phyloP scores from a whole-genome alignment of 306 rosid genomes.

The Vigna radiata region DNA sequence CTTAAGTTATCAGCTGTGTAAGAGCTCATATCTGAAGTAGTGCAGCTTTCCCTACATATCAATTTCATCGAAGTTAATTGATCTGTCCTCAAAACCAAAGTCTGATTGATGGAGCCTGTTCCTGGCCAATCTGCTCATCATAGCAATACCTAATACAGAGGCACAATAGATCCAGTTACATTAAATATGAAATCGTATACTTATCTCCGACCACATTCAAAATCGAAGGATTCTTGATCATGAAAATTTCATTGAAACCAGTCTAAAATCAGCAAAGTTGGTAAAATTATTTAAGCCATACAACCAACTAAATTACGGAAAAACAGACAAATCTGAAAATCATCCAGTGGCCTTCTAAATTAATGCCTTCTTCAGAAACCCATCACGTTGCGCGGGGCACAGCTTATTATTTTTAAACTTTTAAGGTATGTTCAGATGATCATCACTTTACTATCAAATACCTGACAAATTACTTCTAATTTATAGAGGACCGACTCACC shows the following conservation, averaged over 20 bases:
- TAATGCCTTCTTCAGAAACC: slow-evolving; percentile 20
- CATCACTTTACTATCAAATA: too few species aligned
- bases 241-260: not conserved
- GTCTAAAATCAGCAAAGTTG: not conserved
- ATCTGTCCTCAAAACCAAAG: slow-evolving; percentile 56
- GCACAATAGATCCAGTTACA: slow-evolving; percentile 21
- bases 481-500: too few species aligned
- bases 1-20: not conserved
- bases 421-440: too few species aligned
- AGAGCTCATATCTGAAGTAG: slow-evolving; percentile 10
- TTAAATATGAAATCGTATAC: not conserved
- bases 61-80: slow-evolving; percentile 69
- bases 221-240: not conserved
- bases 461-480: too few species aligned
- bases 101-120: slow-evolving; percentile 72
- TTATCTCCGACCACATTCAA: slow-evolving; percentile 14
- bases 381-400: not conserved
- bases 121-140: slow-evolving; percentile 74
- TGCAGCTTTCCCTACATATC: slow-evolving; percentile 53
- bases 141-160: slow-evolving; percentile 70
- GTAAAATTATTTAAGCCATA: slow-evolving; percentile 4
- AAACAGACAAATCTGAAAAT: not conserved
- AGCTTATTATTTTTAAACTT: not conserved
- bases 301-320: not conserved
- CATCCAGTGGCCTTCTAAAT: slow-evolving; percentile 5